Evolutionary conservation across 148 eudicot genomes (phyloP).

Genomic region (Chenopodium suecicum): DNA sequence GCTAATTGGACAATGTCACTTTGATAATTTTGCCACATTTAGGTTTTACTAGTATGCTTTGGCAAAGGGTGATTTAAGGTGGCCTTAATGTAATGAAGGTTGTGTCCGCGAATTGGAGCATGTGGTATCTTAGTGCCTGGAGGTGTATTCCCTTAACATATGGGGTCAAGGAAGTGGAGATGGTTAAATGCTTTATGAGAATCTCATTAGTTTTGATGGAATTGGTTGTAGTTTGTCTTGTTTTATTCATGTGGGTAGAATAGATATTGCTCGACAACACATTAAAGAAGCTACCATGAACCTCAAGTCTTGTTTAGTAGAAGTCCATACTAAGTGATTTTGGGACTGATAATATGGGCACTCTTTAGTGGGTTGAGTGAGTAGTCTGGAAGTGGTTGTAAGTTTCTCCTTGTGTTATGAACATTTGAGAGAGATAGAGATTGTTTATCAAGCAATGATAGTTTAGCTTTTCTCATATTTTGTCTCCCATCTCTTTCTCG

Average conservation of each 20-base stretch:
- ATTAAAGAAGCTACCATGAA: constrained; percentile 1
- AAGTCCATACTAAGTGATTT: no score
- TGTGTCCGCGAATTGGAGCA: no score
- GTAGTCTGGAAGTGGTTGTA: no score
- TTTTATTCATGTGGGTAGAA: background rate
- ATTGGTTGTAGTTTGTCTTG: background rate
- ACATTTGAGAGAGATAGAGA: no score
- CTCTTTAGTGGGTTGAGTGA: no score
- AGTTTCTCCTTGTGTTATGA: no score
- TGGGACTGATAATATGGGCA: no score
- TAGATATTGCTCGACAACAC: background rate
- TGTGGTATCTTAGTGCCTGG: constrained; percentile 2
- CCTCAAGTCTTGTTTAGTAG: no score
- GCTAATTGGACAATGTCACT: background rate
- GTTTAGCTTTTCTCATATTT: no score
- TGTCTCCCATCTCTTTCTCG: no score
- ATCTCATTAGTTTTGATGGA: constrained; percentile 21
- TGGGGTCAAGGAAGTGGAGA: constrained; percentile 12
- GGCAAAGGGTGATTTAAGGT: background rate
- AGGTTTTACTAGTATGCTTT: constrained; percentile 6
- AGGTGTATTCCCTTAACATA: background rate
- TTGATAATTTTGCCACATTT: constrained; percentile 9
- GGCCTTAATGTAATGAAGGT: background rate
- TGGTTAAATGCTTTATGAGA: constrained; percentile 12
- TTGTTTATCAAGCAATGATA: no score